These are phyloP conservation scores for Ophiostoma ulmi DNA, from an alignment of 2,329 filamentous ascomycete genomes.

Conservation along the genomic window DNA sequence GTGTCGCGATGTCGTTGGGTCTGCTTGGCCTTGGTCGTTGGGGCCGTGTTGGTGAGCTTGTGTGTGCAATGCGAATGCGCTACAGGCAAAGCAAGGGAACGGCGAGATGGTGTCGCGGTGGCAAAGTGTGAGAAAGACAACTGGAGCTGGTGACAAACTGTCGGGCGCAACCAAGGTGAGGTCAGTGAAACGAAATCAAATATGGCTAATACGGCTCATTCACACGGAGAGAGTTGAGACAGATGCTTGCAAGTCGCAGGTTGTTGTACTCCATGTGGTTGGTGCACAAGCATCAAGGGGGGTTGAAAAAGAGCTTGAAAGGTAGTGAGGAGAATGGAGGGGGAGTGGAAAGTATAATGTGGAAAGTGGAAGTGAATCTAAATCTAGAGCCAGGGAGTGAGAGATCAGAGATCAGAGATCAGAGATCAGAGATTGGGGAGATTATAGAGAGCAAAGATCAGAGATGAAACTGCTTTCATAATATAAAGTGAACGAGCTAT, in stretches of 20 bases:
- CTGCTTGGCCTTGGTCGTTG: conserved; percentile 31
- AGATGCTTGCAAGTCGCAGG: neutral
- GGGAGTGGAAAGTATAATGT: conserved; percentile 6
- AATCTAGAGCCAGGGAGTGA: neutral
- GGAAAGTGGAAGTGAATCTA: neutral
- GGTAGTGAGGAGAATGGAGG: neutral
- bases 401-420: neutral
- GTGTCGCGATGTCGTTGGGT: conserved; percentile 59
- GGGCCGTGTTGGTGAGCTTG: neutral
- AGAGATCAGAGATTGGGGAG: neutral
- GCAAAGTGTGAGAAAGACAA: neutral
- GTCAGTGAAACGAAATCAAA: neutral
- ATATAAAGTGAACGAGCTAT: neutral
- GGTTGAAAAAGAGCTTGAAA: neutral
- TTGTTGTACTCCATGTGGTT: conserved; percentile 2
- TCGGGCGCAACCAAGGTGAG: neutral
- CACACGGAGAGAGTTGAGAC: neutral
- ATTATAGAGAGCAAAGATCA: too few relatives aligned
- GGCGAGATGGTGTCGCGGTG: conserved; percentile 21
- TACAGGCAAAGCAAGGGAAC: conserved; percentile 31
- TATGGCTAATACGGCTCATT: neutral
- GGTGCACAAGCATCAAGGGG: conserved; percentile 7
- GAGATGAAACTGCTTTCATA: conserved; percentile 1
- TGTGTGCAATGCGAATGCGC: conserved; percentile 30
- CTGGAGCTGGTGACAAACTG: neutral